Base-by-base conservation (phyloP, 768 basidiomycete species). In the Lactarius pseudohatsudake region DNA sequence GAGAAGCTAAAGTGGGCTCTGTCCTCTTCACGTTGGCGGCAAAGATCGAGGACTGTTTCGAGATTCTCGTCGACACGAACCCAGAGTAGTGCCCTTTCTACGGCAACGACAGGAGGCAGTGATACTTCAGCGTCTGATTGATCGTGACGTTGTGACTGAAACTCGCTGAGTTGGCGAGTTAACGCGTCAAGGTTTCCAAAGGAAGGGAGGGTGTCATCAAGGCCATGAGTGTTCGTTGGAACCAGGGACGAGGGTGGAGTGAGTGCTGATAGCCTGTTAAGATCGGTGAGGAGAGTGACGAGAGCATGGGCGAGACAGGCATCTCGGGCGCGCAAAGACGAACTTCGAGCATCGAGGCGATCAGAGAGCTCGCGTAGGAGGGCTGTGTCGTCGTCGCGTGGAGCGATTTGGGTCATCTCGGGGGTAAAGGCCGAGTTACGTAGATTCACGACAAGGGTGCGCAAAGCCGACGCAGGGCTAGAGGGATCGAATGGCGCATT, bases 221-320 rank as follows among this genome's bases (percentile, higher is more conserved):
- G 43, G 22, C 15, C 10, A 36, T n/a, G 47, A 36, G 40, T 7
- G 15, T 32, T 36, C 2, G 64, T 82, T 81, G 61, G 59, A 38
- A 30, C 56, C 0, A 69, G 61, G 2, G 61, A 64, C 13, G 72
- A 68, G n/a, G 65, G 22, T 32, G 65, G 68, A n/a, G 59, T 26
- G 38, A 75, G 65, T 67, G 45, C 57, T 62, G 88, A 85, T 0
- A 94, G 79, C 7, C 86, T 84, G 60, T 87, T 81, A 62, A 94
- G 83, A 72, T 92, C 84, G 7, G 83, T 75, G 20, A 94, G 79
- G 36, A 95, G 82, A 0, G 88, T 83, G 26, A 88, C 84, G 62
- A 96, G 84, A 2, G 89, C 80, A 30, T 80, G 84, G 8, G 88
- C 88, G 38, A 94, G 84, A 22, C 80, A 77, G 0, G 85, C 86